These are phyloP conservation scores for Aspergillus neoniger DNA, from an alignment of 2,329 filamentous ascomycete genomes.

Conservation along the genomic window DNA sequence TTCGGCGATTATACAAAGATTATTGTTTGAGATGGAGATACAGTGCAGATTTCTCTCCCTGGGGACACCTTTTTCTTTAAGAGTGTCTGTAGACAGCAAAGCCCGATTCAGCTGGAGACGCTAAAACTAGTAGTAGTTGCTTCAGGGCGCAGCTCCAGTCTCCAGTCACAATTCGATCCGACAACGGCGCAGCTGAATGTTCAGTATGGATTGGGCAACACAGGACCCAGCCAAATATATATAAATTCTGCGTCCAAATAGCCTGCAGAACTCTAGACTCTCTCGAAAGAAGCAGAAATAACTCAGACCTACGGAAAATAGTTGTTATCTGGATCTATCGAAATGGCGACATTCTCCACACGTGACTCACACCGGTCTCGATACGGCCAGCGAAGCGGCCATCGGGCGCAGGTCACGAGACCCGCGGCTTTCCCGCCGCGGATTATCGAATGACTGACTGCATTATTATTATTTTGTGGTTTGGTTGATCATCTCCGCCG, in stretches of 20 bases:
- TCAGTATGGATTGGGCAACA: not conserved
- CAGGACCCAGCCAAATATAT: not conserved
- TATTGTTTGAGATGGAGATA: not conserved
- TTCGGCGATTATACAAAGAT: not conserved
- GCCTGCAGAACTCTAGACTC: not conserved
- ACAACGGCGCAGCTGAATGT: constrained; percentile 1
- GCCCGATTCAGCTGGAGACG: not conserved
- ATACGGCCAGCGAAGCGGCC: constrained; percentile 35
- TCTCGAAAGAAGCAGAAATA: not conserved
- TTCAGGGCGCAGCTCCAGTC: not conserved
- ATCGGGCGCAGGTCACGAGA: constrained; percentile 37
- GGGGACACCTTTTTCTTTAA: not conserved
- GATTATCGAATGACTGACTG: constrained; percentile 11
- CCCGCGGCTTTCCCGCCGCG: not conserved
- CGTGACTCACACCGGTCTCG: constrained; percentile 31
- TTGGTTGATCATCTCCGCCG: constrained; percentile 1
- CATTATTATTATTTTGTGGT: not conserved
- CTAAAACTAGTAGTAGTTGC: not conserved
- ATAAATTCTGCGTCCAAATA: not conserved
- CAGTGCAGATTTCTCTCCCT: not conserved
- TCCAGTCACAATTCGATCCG: constrained; percentile 2
- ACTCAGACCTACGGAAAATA: not conserved
- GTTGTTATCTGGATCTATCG: constrained; percentile 1
- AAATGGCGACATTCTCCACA: constrained; percentile 19
- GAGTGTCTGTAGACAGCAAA: too few relatives aligned